These are phyloP conservation scores for Spinacia oleracea DNA, from an alignment of 179 eudicot species.

Conservation along the genomic window DNA sequence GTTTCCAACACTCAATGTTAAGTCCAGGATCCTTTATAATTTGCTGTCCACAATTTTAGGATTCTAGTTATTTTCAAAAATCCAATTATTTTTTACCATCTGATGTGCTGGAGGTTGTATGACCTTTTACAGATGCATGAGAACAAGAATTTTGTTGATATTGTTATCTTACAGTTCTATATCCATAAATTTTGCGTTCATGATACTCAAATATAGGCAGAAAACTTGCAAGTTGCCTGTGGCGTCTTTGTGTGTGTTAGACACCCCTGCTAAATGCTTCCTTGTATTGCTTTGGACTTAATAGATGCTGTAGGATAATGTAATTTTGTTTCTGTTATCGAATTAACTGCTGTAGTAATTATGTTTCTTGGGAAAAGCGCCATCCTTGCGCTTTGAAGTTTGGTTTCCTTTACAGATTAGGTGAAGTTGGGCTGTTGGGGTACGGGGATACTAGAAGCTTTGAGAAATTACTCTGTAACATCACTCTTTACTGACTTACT, in stretches of 20 bases:
- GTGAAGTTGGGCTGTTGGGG: background rate
- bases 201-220: background rate
- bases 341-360: no score
- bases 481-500: background rate
- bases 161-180: background rate
- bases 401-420: background rate
- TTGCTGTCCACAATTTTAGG: background rate
- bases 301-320: background rate
- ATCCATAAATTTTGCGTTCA: background rate
- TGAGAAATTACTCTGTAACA: background rate
- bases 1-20: background rate
- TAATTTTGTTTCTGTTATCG: no score
- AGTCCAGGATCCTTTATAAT: background rate
- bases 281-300: background rate
- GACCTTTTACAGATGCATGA: background rate
- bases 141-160: background rate
- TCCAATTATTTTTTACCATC: no score
- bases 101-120: no score
- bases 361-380: background rate
- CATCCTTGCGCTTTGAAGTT: background rate
- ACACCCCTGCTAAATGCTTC: background rate
- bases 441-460: background rate
- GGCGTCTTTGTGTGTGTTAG: background rate
- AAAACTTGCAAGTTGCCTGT: background rate
- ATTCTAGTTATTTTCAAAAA: no score